Evolutionary conservation across 192 early-diverging fungal species (phyloP).

Genomic region (Coemansia sp.): DNA sequence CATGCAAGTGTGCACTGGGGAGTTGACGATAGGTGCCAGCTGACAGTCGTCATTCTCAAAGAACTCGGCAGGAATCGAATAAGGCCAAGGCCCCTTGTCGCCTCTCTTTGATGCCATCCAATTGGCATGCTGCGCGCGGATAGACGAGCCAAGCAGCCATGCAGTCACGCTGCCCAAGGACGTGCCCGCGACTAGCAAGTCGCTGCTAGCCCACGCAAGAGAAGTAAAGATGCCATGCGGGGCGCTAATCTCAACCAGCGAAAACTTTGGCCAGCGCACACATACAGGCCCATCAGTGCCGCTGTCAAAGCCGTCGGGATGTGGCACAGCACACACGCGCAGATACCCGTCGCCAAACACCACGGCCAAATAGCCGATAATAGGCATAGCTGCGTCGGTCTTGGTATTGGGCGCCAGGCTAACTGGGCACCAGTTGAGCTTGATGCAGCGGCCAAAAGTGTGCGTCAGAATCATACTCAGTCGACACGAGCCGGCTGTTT

Average conservation of each 20-base stretch:
- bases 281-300: conserved; percentile 5
- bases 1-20: conserved; percentile 19
- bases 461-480: conserved; percentile 33
- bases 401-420: conserved; percentile 2
- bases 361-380: conserved; percentile 31
- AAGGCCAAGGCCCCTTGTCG: conserved; percentile 13
- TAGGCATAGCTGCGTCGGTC: neutral
- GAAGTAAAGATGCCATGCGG: conserved; percentile 32
- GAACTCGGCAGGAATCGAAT: conserved; percentile 1
- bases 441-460: conserved; percentile 34
- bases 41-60: neutral
- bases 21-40: conserved; percentile 19
- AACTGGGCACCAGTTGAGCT: conserved; percentile 44
- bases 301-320: neutral
- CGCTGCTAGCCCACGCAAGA: conserved; percentile 36
- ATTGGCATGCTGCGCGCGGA: conserved; percentile 12
- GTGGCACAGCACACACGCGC: conserved; percentile 37
- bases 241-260: conserved; percentile 28
- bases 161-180: conserved; percentile 28
- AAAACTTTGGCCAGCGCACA: conserved; percentile 34
- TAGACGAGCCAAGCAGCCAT: conserved; percentile 20
- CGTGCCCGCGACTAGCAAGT: conserved; percentile 33
- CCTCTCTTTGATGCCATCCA: neutral
- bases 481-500: conserved; percentile 2
- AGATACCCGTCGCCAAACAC: conserved; percentile 47